A percentile compares a stretch with the other conserved stretches of the same genome.
phyloP scores from a whole-genome alignment of 768 basidiomycete genomes.

The Stropharia rugosoannulata region DNA sequence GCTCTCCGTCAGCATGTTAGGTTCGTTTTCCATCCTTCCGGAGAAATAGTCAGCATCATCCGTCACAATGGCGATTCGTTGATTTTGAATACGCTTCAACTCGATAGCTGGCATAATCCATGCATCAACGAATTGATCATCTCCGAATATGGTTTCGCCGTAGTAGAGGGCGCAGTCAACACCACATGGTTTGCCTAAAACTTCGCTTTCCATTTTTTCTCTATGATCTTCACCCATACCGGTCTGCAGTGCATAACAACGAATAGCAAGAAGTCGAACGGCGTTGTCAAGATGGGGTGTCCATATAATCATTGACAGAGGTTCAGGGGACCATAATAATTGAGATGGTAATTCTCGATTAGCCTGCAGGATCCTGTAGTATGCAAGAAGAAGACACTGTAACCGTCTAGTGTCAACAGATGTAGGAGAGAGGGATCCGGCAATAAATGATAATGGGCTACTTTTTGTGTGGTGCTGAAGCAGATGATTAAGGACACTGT shows the following conservation, averaged over 20 bases:
- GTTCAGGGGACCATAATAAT: slow-evolving; percentile 65
- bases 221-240: slow-evolving; percentile 80
- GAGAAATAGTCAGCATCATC: slow-evolving; percentile 46
- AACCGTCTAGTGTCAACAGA: slow-evolving; percentile 45
- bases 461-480: slow-evolving; percentile 42
- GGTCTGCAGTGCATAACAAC: slow-evolving; percentile 74
- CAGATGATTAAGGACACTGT: slow-evolving; percentile 57
- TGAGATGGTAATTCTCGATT: slow-evolving; percentile 67
- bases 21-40: slow-evolving; percentile 29
- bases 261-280: slow-evolving; percentile 68
- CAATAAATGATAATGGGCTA: slow-evolving; percentile 55
- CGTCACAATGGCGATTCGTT: slow-evolving; percentile 44
- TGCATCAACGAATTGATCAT: slow-evolving; percentile 54
- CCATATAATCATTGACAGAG: slow-evolving; percentile 46
- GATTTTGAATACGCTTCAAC: slow-evolving; percentile 51
- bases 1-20: slow-evolving; percentile 33
- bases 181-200: slow-evolving; percentile 58
- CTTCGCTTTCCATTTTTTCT: slow-evolving; percentile 56
- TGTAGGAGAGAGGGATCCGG: slow-evolving; percentile 27
- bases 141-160: slow-evolving; percentile 49
- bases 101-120: slow-evolving; percentile 84
- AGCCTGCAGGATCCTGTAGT: slow-evolving; percentile 76
- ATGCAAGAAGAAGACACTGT: slow-evolving; percentile 72
- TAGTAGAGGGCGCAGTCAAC: slow-evolving; percentile 66
- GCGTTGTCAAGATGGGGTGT: slow-evolving; percentile 51